Percentiles rank a stretch among this genome's conserved stretches.
phyloP scores from a whole-genome alignment of 441 rosid species.

The Eutrema salsugineum region DNA sequence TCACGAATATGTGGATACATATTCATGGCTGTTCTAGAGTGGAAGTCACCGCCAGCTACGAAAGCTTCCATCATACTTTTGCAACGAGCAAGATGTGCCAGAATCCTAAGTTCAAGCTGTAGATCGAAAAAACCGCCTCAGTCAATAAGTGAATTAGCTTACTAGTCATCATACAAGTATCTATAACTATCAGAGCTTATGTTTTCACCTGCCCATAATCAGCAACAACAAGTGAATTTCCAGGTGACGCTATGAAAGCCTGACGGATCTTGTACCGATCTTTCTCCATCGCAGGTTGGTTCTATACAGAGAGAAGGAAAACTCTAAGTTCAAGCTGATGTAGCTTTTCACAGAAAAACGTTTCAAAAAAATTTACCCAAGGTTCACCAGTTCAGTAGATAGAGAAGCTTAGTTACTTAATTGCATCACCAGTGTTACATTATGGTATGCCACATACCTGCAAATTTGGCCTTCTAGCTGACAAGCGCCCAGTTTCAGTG shows the following conservation, averaged over 20 bases:
- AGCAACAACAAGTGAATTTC: constrained; percentile 93
- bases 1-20: constrained; percentile 91
- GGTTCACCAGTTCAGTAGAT: background rate
- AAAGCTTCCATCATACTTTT: constrained; percentile 97
- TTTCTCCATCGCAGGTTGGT: constrained; percentile 98
- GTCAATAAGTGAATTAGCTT: constrained; percentile 23
- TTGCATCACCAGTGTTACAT: background rate
- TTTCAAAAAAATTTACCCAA: background rate
- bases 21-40: constrained; percentile 98
- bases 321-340: background rate
- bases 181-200: constrained; percentile 9
- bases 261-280: constrained; percentile 97
- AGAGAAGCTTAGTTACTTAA: constrained; percentile 14
- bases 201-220: constrained; percentile 93
- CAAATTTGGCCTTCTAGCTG: constrained; percentile 96
- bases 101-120: constrained; percentile 98
- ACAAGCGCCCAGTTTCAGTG: constrained; percentile 96
- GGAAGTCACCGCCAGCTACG: constrained; percentile 97
- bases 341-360: constrained; percentile 6
- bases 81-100: constrained; percentile 95
- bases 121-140: constrained; percentile 28
- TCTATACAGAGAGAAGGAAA: constrained; percentile 39
- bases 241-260: constrained; percentile 92
- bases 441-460: constrained; percentile 50
- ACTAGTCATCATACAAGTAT: constrained; percentile 13